Conservation (phyloP, 1,284 basidiomycete species). For the Trichosporon faecale region DNA sequence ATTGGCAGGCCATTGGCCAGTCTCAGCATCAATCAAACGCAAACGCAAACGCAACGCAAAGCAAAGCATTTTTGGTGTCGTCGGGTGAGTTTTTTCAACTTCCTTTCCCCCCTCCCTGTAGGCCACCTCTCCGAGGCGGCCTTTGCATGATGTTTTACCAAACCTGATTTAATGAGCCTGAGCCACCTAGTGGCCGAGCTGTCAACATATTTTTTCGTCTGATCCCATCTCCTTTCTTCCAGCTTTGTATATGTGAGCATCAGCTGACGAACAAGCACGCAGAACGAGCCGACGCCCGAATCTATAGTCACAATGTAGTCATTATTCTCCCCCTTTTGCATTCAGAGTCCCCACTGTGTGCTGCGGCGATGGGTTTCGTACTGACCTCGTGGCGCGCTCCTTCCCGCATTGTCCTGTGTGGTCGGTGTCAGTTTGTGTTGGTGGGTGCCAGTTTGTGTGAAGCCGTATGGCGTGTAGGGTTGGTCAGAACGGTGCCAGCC, state of each 20-base stretch:
- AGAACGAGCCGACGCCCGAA: not conserved
- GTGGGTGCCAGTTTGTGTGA: too few relatives aligned
- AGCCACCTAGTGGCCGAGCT: conserved; percentile 30
- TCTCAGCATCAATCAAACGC: not conserved
- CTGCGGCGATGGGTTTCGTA: not conserved
- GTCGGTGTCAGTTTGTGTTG: too few relatives aligned
- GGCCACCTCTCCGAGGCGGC: too few relatives aligned
- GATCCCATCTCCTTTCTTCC: conserved; percentile 12
- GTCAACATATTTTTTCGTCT: conserved; percentile 31
- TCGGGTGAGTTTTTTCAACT: not conserved
- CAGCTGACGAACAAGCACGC: not conserved
- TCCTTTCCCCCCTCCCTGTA: too few relatives aligned
- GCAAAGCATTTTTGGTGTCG: conserved; percentile 1
- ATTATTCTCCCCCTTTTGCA: not conserved
- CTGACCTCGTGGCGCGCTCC: too few relatives aligned
- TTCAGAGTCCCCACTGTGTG: not conserved
- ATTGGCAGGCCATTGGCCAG: too few relatives aligned
- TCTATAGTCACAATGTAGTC: conserved; percentile 6
- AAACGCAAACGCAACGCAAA: not conserved
- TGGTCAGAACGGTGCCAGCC: too few relatives aligned
- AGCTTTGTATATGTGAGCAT: not conserved
- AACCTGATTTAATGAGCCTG: conserved; percentile 54
- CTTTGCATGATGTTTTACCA: conserved; percentile 47
- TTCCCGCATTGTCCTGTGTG: too few relatives aligned
- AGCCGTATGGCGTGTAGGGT: too few relatives aligned